Evolutionary conservation across 225 moss, liverwort and hornwort genomes (phyloP).

Genomic region (Climacium dendroides): DNA sequence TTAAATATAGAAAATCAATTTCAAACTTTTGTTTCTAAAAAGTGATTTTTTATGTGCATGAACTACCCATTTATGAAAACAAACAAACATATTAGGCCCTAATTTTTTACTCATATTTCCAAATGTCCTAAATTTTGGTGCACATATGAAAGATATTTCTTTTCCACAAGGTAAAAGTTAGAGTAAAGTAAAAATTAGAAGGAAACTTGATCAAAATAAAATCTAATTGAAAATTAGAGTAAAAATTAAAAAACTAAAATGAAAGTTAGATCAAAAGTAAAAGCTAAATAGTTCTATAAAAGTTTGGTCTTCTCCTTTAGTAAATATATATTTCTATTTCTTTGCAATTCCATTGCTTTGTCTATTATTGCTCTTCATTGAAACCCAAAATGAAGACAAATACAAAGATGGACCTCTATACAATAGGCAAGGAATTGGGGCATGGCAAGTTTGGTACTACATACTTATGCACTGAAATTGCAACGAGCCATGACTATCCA

Average conservation of each 20-base stretch:
- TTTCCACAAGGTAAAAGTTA: too few species aligned
- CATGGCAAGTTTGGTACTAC: background rate
- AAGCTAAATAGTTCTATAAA: background rate
- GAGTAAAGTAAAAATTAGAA: too few species aligned
- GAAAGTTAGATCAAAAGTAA: background rate
- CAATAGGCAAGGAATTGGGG: too few species aligned
- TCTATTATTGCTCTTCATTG: background rate
- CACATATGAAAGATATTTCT: too few species aligned
- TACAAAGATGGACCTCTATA: background rate
- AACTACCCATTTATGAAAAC: too few species aligned
- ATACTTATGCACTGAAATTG: background rate
- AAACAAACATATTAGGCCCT: too few species aligned
- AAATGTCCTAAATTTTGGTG: too few species aligned
- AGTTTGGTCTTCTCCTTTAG: background rate
- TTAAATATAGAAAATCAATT: too few species aligned
- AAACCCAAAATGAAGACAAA: background rate
- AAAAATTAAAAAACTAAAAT: background rate
- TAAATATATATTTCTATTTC: background rate
- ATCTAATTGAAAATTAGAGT: background rate
- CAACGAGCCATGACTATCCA: background rate
- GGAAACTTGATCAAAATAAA: background rate
- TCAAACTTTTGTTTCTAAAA: too few species aligned
- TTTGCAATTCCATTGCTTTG: background rate
- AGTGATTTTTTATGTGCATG: too few species aligned
- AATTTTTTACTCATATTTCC: too few species aligned